These are phyloP conservation scores for Trichomonas vaginalis DNA, from an alignment of 208 protist genomes.

Conservation along the genomic window DNA sequence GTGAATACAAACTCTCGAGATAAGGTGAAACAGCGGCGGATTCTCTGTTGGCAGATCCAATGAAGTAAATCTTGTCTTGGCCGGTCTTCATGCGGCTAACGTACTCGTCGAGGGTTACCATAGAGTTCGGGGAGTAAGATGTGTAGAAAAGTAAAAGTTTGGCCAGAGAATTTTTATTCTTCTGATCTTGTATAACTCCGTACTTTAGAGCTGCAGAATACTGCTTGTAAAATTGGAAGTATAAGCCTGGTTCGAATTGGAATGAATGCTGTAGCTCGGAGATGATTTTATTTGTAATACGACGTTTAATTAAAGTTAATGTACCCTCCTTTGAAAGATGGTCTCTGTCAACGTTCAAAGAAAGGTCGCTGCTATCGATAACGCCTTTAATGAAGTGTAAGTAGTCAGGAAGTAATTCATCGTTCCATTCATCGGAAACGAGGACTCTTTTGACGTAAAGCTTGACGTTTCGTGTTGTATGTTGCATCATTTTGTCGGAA, in stretches of 20 bases:
- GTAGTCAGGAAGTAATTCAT: conserved; percentile 75
- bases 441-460: conserved; percentile 93
- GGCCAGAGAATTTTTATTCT: conserved; percentile 72
- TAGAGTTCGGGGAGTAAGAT: conserved; percentile 54
- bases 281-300: conserved; percentile 73
- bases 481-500: conserved; percentile 63
- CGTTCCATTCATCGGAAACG: conserved; percentile 67
- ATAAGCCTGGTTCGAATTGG: conserved; percentile 47
- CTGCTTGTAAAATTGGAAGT: conserved; percentile 65
- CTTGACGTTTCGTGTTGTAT: conserved; percentile 38
- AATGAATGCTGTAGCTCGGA: conserved; percentile 71
- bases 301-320: conserved; percentile 82
- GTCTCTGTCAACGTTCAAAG: conserved; percentile 97
- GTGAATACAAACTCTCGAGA: conserved; percentile 28
- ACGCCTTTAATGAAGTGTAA: conserved; percentile 82
- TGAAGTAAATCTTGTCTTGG: conserved; percentile 42
- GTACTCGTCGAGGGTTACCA: conserved; percentile 82
- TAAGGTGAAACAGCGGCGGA: conserved; percentile 31
- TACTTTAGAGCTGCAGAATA: conserved; percentile 86
- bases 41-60: conserved; percentile 29
- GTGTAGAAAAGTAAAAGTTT: conserved; percentile 71
- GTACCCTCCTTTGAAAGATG: conserved; percentile 87
- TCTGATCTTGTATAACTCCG: conserved; percentile 82
- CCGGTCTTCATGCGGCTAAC: conserved; percentile 36
- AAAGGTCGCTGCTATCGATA: conserved; percentile 96